Percentiles rank a stretch among this genome's conserved stretches.
Evolutionary conservation across 768 basidiomycete genomes (phyloP).

Genomic region (Russula virescens): DNA sequence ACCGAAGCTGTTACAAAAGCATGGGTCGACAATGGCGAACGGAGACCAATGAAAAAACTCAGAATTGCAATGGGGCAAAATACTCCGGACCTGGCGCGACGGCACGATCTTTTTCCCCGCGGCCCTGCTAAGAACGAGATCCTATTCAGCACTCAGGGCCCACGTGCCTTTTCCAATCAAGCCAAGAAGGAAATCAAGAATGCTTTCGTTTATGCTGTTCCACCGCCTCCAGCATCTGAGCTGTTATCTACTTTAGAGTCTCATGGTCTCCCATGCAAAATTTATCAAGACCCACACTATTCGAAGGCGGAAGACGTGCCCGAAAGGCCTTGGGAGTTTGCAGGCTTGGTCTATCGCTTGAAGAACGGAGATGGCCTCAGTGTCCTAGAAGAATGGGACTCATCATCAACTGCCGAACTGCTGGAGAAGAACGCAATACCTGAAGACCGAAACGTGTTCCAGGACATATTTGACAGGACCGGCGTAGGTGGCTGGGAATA

Average conservation of each 20-base stretch:
- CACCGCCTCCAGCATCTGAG: slow-evolving; percentile 47
- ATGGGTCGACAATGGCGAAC: slow-evolving; percentile 10
- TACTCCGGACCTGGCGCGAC: background rate
- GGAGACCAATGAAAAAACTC: slow-evolving; percentile 18
- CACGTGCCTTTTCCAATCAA: slow-evolving; percentile 13
- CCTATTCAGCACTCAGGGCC: slow-evolving; percentile 11
- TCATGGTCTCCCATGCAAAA: slow-evolving; percentile 47
- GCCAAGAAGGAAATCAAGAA: slow-evolving; percentile 30
- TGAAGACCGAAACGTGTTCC: slow-evolving; percentile 13
- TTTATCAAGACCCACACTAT: slow-evolving; percentile 80
- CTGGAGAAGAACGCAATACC: background rate
- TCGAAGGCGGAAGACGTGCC: slow-evolving; percentile 68
- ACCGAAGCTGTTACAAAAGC: slow-evolving; percentile 3
- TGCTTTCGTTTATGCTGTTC: slow-evolving; percentile 42
- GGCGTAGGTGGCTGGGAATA: slow-evolving; percentile 75
- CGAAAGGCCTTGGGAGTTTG: slow-evolving; percentile 64
- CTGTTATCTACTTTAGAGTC: slow-evolving; percentile 41
- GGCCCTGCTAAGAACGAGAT: background rate
- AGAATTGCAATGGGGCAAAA: slow-evolving; percentile 9
- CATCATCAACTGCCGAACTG: background rate
- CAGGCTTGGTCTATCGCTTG: slow-evolving; percentile 67
- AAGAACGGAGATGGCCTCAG: slow-evolving; percentile 56
- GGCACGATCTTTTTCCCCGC: background rate
- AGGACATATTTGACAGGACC: slow-evolving; percentile 25
- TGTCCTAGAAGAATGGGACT: slow-evolving; percentile 56